These are phyloP conservation scores for Lentinus brumalis DNA, from an alignment of 768 basidiomycete species.

Conservation along the genomic window DNA sequence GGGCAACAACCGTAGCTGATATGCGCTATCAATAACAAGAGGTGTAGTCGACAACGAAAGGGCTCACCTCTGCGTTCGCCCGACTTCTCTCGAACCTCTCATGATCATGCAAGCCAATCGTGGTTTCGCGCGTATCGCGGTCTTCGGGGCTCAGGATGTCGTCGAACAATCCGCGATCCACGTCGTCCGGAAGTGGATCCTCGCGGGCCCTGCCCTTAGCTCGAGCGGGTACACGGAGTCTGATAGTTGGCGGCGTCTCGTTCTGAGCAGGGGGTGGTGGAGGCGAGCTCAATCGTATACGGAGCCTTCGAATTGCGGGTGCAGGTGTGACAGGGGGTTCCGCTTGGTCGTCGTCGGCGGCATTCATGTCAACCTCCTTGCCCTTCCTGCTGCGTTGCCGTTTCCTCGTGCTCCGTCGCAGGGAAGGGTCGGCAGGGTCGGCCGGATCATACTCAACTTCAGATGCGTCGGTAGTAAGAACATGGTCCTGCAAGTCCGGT, in stretches of 20 bases:
- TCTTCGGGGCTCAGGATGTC: slow-evolving; percentile 72
- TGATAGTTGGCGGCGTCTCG: slow-evolving; percentile 40
- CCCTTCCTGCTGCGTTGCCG: slow-evolving; percentile 31
- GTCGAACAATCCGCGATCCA: slow-evolving; percentile 72
- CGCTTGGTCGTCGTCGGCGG: slow-evolving; percentile 27
- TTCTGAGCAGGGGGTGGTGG: slow-evolving; percentile 16
- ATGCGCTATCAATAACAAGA: background rate
- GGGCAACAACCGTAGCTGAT: slow-evolving; percentile 34
- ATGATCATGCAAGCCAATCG: slow-evolving; percentile 62
- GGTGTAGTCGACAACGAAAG: slow-evolving; percentile 1
- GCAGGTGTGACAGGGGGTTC: slow-evolving; percentile 9
- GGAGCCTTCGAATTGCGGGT: slow-evolving; percentile 45
- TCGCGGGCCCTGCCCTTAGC: slow-evolving; percentile 72
- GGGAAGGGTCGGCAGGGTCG: slow-evolving; percentile 33
- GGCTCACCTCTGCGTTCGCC: slow-evolving; percentile 69
- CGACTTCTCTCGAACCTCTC: slow-evolving; percentile 73
- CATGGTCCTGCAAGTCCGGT: slow-evolving; percentile 10
- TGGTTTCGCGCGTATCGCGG: slow-evolving; percentile 72
- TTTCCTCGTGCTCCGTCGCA: slow-evolving; percentile 36
- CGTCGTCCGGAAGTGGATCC: slow-evolving; percentile 47
- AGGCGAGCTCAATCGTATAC: slow-evolving; percentile 45
- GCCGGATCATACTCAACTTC: slow-evolving; percentile 36
- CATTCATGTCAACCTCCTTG: slow-evolving; percentile 20
- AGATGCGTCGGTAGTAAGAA: slow-evolving; percentile 32
- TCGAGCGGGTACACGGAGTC: slow-evolving; percentile 58